Evolutionary conservation across 176 grass and related monocot genomes (phyloP).

Genomic region (Eragrostis nindensis): DNA sequence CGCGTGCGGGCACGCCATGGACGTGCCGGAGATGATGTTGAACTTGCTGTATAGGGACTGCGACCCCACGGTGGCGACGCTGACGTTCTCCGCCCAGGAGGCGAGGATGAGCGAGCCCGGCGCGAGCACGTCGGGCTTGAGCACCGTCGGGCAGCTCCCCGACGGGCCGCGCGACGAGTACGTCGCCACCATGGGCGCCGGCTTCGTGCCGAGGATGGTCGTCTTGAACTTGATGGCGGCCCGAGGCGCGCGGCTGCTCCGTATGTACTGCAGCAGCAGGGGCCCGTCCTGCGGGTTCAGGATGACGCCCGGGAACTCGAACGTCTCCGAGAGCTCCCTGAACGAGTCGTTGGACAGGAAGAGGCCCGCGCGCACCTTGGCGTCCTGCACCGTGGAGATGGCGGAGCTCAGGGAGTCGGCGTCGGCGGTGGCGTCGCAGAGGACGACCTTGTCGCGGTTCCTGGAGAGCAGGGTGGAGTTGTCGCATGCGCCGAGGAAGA

Average conservation of each 20-base stretch:
- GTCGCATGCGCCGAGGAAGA: constrained; percentile 57
- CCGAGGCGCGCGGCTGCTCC: constrained; percentile 39
- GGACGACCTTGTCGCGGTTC: constrained; percentile 52
- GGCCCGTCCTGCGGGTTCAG: constrained; percentile 50
- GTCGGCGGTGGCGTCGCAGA: constrained; percentile 50
- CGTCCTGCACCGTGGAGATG: not conserved
- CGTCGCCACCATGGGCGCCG: constrained; percentile 45
- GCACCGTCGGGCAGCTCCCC: constrained; percentile 55
- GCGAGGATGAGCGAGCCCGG: constrained; percentile 66
- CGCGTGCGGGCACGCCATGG: constrained; percentile 82
- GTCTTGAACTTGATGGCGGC: constrained; percentile 55
- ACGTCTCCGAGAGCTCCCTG: constrained; percentile 22
- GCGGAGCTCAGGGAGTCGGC: constrained; percentile 33
- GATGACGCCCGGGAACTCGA: constrained; percentile 66
- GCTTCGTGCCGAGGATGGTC: constrained; percentile 51
- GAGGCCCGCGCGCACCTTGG: constrained; percentile 49
- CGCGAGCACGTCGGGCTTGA: constrained; percentile 81
- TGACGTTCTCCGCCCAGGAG: constrained; percentile 67
- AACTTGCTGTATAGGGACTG: constrained; percentile 51
- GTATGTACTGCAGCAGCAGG: constrained; percentile 54
- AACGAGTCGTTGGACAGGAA: constrained; percentile 60
- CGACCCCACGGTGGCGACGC: constrained; percentile 36
- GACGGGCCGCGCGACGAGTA: constrained; percentile 87
- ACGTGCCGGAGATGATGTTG: constrained; percentile 81
- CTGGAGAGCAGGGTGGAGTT: constrained; percentile 42